A percentile compares a stretch with the other conserved stretches of the same genome.
Evolutionary conservation across 2,329 filamentous ascomycete genomes (phyloP).

Genomic region (Fusarium lateritium): DNA sequence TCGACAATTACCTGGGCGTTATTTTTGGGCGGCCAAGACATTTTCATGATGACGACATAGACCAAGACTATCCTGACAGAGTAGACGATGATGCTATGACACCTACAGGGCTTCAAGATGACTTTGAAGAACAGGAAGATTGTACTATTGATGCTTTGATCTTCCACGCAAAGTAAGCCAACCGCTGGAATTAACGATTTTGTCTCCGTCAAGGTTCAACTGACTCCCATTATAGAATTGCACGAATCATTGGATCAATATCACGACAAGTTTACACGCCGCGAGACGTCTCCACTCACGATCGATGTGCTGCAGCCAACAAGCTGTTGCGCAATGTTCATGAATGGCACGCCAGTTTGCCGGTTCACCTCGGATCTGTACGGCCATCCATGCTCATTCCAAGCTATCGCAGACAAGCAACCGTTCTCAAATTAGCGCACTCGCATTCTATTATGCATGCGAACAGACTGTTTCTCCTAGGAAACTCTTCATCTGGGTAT

Average conservation of each 20-base stretch:
- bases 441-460: constrained; percentile 69
- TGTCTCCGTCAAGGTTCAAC: too few relatives aligned
- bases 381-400: constrained; percentile 61
- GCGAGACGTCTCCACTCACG: constrained; percentile 51
- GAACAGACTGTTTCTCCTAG: constrained; percentile 67
- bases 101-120: constrained; percentile 52
- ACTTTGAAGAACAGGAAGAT: constrained; percentile 53
- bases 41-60: constrained; percentile 74
- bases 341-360: constrained; percentile 57
- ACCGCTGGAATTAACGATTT: too few relatives aligned
- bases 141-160: constrained; percentile 64
- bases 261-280: constrained; percentile 58
- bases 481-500: constrained; percentile 2
- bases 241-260: constrained; percentile 56
- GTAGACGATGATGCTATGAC: constrained; percentile 71
- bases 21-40: constrained; percentile 72
- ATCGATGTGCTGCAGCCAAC: constrained; percentile 56
- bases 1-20: constrained; percentile 74
- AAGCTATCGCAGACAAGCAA: constrained; percentile 63
- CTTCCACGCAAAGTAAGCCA: constrained; percentile 58
- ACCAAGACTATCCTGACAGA: constrained; percentile 68
- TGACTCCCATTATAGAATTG: constrained; percentile 46
- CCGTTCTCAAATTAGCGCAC: constrained; percentile 67
- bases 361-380: constrained; percentile 59
- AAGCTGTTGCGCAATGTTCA: constrained; percentile 55